Conservation (phyloP, 345 rosid genomes). For the Eucalyptus decipiens region DNA sequence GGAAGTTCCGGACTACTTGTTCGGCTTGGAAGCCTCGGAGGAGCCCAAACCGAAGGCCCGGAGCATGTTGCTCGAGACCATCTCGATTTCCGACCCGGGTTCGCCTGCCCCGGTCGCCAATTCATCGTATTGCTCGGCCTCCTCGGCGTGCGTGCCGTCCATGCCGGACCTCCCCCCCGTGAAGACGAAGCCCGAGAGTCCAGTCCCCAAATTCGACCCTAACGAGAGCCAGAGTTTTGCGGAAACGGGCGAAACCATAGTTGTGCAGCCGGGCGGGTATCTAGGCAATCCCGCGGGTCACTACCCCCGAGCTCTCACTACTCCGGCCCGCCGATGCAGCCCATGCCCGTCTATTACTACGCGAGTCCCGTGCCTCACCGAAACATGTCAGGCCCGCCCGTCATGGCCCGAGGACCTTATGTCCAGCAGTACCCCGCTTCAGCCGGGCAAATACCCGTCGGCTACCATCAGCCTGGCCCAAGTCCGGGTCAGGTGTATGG, state of each 20-base stretch:
- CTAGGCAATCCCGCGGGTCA: slow-evolving; percentile 48
- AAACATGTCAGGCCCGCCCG: slow-evolving; percentile 33
- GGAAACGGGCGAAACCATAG: slow-evolving; percentile 17
- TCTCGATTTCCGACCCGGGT: slow-evolving; percentile 75
- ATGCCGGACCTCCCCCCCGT: slow-evolving; percentile 71
- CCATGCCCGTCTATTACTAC: slow-evolving; percentile 57
- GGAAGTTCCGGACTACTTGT: slow-evolving; percentile 83
- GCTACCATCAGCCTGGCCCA: slow-evolving; percentile 46
- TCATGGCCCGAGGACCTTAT: slow-evolving; percentile 31
- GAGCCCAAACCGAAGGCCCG: slow-evolving; percentile 43
- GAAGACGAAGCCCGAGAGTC: slow-evolving; percentile 47
- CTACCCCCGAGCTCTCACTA: slow-evolving; percentile 44
- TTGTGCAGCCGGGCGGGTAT: slow-evolving; percentile 22
- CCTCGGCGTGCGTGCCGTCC: slow-evolving; percentile 37
- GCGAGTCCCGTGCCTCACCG: slow-evolving; percentile 33
- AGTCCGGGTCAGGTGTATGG: slow-evolving; percentile 53
- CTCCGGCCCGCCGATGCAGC: slow-evolving; percentile 30
- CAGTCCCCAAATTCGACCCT: slow-evolving; percentile 9
- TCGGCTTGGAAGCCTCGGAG: slow-evolving; percentile 73
- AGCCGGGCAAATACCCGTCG: slow-evolving; percentile 45
- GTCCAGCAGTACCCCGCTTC: slow-evolving; percentile 37
- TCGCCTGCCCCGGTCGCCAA: slow-evolving; percentile 71
- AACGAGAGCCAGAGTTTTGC: slow-evolving; percentile 3
- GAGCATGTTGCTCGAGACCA: slow-evolving; percentile 26
- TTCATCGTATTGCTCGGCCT: slow-evolving; percentile 60